Conservation (phyloP, 169 alveolate species). For the Plasmodium chabaudi region DNA sequence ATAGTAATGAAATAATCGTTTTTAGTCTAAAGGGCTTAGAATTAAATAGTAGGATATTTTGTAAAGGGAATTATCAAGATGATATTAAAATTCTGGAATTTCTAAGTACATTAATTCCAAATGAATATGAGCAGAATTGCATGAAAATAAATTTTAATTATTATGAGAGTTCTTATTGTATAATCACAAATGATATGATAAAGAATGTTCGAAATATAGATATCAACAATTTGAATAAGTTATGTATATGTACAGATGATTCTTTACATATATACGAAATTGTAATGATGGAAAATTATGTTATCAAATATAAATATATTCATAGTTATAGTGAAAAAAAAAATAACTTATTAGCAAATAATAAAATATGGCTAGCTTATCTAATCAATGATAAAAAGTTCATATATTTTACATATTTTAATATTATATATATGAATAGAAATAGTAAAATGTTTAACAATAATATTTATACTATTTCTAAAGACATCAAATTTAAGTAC, state of each 20-base stretch:
- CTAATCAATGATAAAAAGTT: constrained; percentile 15
- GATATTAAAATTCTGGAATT: not conserved
- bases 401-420: constrained; percentile 12
- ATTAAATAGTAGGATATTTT: constrained; percentile 22
- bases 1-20: constrained; percentile 1
- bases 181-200: constrained; percentile 10
- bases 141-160: constrained; percentile 3
- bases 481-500: constrained; percentile 17
- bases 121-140: not conserved
- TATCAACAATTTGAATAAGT: constrained; percentile 16
- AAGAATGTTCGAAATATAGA: constrained; percentile 17
- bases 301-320: constrained; percentile 1
- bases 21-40: constrained; percentile 10
- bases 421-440: constrained; percentile 9
- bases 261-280: constrained; percentile 17
- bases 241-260: constrained; percentile 24
- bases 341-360: not conserved
- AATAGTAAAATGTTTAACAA: constrained; percentile 32
- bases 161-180: not conserved
- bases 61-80: constrained; percentile 19
- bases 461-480: constrained; percentile 1
- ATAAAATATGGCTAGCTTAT: not conserved
- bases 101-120: not conserved
- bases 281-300: not conserved
- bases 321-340: not conserved